A percentile compares a stretch with the other conserved stretches of the same genome.
Conservation (phyloP, 108 stramenopile species). For the Epipyxis sp. region DNA sequence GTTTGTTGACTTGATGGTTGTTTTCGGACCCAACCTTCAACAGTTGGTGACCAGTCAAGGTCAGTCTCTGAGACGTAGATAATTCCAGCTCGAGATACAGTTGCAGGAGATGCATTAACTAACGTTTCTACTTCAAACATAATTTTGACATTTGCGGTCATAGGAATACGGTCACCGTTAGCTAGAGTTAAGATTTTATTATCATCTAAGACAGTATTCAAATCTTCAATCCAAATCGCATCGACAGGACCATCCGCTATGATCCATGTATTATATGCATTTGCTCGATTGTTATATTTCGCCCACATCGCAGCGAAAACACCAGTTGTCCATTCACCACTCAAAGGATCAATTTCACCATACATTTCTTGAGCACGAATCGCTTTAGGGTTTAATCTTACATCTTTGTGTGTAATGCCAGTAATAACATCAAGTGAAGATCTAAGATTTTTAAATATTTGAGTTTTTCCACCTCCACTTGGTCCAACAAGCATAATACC, state of each 20-base stretch:
- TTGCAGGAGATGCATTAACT: constrained; percentile 83
- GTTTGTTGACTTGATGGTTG: constrained; percentile 61
- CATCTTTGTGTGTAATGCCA: constrained; percentile 68
- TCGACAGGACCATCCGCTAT: constrained; percentile 88
- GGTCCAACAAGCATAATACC: constrained; percentile 88
- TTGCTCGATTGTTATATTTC: constrained; percentile 76
- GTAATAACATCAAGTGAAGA: constrained; percentile 67
- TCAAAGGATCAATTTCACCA: constrained; percentile 78
- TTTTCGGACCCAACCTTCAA: constrained; percentile 75
- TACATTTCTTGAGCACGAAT: constrained; percentile 85
- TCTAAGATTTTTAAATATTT: constrained; percentile 70
- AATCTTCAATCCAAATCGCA: constrained; percentile 90
- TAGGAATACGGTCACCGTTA: constrained; percentile 86
- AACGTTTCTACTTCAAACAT: constrained; percentile 84
- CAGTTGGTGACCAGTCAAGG: constrained; percentile 77
- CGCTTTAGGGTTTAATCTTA: constrained; percentile 82
- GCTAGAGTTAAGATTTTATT: constrained; percentile 80
- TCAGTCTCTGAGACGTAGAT: constrained; percentile 84
- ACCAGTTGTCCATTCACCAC: constrained; percentile 84
- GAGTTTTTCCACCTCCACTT: constrained; percentile 79
- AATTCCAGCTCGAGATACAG: constrained; percentile 86
- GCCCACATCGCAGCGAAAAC: constrained; percentile 88
- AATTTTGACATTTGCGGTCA: constrained; percentile 81
- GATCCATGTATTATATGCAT: constrained; percentile 83
- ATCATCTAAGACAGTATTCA: constrained; percentile 85